phyloP scores from a whole-genome alignment of 495 filamentous ascomycete species.

The Tuber umbilicatum region DNA sequence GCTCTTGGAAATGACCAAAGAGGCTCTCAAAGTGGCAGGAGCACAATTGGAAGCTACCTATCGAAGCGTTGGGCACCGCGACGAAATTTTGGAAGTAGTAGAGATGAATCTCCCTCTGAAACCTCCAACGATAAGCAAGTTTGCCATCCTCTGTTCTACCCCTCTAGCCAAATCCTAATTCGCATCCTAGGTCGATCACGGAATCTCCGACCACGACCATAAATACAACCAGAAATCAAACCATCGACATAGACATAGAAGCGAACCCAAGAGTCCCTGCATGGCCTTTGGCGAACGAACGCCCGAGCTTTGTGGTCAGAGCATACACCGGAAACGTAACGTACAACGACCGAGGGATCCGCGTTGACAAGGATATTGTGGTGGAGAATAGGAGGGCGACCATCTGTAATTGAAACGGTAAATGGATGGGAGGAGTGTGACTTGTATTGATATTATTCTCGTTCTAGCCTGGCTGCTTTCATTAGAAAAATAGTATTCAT shows the following conservation, averaged over 20 bases:
- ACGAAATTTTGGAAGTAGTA: conserved; percentile 26
- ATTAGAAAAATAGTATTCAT: no score
- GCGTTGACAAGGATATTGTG: conserved; percentile 10
- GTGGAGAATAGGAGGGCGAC: conserved; percentile 8
- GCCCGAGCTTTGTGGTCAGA: neutral
- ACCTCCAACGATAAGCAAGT: neutral
- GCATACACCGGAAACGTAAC: neutral
- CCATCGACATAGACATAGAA: neutral
- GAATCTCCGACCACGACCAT: neutral
- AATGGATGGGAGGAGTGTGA: neutral
- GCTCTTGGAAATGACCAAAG: conserved; percentile 15
- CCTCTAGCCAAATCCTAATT: neutral
- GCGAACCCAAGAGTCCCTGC: neutral
- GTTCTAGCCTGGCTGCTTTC: neutral
- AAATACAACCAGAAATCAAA: neutral
- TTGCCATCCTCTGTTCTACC: neutral
- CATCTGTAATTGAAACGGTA: neutral
- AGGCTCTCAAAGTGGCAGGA: conserved; percentile 9
- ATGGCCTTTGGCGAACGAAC: neutral
- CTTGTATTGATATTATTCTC: neutral
- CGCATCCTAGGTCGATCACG: neutral
- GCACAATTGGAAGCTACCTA: conserved; percentile 10
- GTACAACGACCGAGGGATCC: neutral
- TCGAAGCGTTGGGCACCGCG: conserved; percentile 37
- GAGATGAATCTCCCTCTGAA: neutral